These are phyloP conservation scores for Orbilia oligospora DNA, from an alignment of 2,329 filamentous ascomycete genomes.

Conservation along the genomic window DNA sequence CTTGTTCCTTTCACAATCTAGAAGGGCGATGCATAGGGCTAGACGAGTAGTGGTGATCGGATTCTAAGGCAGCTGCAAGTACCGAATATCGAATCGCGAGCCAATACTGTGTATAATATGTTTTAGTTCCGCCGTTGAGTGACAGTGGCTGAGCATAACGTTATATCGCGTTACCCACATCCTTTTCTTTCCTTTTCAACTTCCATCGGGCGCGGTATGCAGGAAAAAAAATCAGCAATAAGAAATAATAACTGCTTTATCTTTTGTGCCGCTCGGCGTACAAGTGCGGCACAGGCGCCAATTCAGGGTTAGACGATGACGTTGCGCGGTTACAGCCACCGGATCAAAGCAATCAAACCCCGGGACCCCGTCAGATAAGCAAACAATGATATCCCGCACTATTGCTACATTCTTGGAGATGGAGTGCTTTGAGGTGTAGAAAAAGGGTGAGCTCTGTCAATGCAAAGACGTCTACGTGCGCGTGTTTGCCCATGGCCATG, in stretches of 20 bases:
- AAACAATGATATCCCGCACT: background rate
- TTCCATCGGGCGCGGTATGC: background rate
- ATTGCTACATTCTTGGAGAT: background rate
- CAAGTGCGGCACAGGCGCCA: constrained; percentile 13
- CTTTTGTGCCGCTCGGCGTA: constrained; percentile 15
- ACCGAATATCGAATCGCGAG: constrained; percentile 28
- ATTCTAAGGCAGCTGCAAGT: background rate
- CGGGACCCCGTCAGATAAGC: background rate
- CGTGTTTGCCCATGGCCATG: background rate
- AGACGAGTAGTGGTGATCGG: background rate
- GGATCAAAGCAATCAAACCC: background rate
- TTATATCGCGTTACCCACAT: background rate
- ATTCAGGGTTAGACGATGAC: constrained; percentile 17
- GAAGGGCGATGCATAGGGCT: constrained; percentile 25
- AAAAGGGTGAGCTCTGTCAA: background rate
- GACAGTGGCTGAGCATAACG: background rate
- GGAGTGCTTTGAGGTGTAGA: background rate
- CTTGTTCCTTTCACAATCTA: background rate
- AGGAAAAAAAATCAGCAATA: background rate
- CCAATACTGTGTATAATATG: too few species aligned
- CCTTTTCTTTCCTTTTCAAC: background rate
- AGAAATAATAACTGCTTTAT: constrained; percentile 5
- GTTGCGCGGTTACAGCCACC: constrained; percentile 18
- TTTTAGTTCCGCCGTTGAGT: background rate
- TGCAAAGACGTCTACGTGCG: background rate